A percentile compares a stretch with the other conserved stretches of the same genome.
Evolutionary conservation across 2,329 filamentous ascomycete genomes (phyloP).

Genomic region (Gyromitra esculenta): DNA sequence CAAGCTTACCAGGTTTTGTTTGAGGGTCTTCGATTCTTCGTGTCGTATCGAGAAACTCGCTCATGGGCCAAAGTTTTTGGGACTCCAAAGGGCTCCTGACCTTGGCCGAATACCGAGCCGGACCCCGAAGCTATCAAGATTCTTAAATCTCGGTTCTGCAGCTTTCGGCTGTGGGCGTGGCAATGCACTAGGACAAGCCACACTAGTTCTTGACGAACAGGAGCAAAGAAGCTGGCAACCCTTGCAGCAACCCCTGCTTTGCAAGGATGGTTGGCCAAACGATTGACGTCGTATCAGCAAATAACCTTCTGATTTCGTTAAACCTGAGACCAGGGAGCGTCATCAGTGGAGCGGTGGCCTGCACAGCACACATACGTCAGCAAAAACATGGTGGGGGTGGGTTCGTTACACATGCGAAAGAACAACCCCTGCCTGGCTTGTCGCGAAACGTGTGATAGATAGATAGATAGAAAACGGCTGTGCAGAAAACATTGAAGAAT

Average conservation of each 20-base stretch:
- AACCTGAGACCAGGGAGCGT: neutral
- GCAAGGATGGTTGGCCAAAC: neutral
- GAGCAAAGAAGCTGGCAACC: conserved; percentile 2
- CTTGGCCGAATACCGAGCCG: neutral
- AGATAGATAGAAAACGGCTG: conserved; percentile 26
- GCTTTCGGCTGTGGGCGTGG: conserved; percentile 21
- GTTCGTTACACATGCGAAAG: conserved; percentile 29
- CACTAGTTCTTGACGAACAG: neutral
- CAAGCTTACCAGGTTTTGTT: conserved; percentile 8
- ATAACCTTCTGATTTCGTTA: conserved; percentile 16
- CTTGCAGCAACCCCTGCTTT: conserved; percentile 24
- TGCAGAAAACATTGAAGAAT: conserved; percentile 18
- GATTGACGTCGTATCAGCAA: conserved; percentile 21
- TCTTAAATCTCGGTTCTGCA: conserved; percentile 7
- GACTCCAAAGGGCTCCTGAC: neutral
- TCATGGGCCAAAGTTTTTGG: neutral
- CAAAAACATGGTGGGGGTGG: conserved; percentile 29
- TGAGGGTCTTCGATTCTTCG: neutral
- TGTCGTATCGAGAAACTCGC: neutral
- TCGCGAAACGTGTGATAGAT: conserved; percentile 25
- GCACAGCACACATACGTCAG: conserved; percentile 44
- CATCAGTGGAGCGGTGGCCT: conserved; percentile 22
- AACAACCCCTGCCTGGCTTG: conserved; percentile 1
- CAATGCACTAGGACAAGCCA: conserved; percentile 1
- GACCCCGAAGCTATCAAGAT: neutral